phyloP scores from a whole-genome alignment of 139 green algal genomes.

The Closterium sp. region DNA sequence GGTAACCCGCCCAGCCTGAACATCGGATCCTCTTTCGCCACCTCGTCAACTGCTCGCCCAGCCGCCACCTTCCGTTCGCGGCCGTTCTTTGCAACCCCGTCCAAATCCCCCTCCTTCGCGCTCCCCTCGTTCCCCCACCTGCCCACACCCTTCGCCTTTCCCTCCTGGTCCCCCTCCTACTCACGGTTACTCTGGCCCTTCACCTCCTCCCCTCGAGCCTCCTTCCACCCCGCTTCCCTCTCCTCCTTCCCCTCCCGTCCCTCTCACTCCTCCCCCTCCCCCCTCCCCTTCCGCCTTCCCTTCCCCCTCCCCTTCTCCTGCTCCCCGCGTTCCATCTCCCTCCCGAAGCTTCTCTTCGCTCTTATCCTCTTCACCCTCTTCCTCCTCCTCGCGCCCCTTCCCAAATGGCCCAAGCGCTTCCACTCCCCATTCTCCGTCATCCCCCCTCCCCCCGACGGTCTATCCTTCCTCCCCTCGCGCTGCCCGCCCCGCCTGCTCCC shows the following conservation, averaged over 20 bases:
- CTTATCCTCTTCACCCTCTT: background rate
- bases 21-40: background rate
- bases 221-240: background rate
- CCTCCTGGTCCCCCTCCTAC: background rate
- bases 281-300: background rate
- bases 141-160: too few relatives aligned
- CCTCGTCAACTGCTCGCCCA: background rate
- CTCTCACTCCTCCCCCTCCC: background rate
- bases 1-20: background rate
- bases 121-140: background rate
- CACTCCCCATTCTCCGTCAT: background rate
- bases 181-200: background rate
- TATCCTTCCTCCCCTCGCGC: background rate
- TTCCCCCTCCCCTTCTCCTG: background rate
- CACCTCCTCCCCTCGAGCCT: background rate
- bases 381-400: background rate
- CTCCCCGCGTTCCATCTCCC: background rate
- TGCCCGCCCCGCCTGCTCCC: constrained; percentile 2
- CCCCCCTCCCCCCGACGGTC: background rate
- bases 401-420: background rate
- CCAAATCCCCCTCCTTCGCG: background rate
- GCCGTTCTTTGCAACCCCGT: background rate
- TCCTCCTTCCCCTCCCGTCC: background rate
- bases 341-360: background rate
- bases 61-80: background rate